phyloP scores from a whole-genome alignment of 495 filamentous ascomycete species.

The Pyrenula aspistea region DNA sequence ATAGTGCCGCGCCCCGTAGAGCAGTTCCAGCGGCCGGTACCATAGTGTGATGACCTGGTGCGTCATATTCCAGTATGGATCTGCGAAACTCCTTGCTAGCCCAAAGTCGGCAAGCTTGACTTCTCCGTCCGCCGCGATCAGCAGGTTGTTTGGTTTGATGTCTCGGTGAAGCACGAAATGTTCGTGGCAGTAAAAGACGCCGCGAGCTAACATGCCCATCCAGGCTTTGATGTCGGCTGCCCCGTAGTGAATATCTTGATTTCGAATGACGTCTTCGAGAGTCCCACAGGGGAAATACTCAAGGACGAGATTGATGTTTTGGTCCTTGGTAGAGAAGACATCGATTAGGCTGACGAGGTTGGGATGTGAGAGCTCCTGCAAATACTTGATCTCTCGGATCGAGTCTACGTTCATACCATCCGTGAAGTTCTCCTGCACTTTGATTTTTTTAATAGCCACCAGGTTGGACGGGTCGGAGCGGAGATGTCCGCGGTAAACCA shows the following conservation, averaged over 20 bases:
- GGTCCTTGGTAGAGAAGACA: conserved; percentile 86
- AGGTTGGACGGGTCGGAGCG: conserved; percentile 50
- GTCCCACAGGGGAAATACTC: conserved; percentile 87
- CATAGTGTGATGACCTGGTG: conserved; percentile 91
- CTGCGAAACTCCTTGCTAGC: conserved; percentile 76
- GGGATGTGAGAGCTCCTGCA: conserved; percentile 90
- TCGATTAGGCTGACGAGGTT: conserved; percentile 87
- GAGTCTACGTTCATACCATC: conserved; percentile 91
- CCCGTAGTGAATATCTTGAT: conserved; percentile 63
- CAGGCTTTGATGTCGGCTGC: conserved; percentile 90
- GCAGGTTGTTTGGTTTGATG: conserved; percentile 97
- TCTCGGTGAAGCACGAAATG: conserved; percentile 91
- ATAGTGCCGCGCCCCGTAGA: conserved; percentile 83
- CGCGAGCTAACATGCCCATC: conserved; percentile 93
- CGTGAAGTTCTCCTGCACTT: conserved; percentile 50
- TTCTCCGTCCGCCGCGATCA: conserved; percentile 85
- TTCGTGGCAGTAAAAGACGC: conserved; percentile 93
- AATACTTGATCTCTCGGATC: conserved; percentile 85
- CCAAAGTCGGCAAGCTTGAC: conserved; percentile 98
- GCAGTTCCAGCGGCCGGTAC: conserved; percentile 90
- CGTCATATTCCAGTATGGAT: conserved; percentile 84
- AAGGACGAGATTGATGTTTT: conserved; percentile 87
- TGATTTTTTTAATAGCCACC: conserved; percentile 98
- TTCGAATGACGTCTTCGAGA: conserved; percentile 85
- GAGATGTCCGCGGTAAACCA: conserved; percentile 80